Conservation (phyloP, 352 stramenopile genomes). For the Pythium oligandrum region DNA sequence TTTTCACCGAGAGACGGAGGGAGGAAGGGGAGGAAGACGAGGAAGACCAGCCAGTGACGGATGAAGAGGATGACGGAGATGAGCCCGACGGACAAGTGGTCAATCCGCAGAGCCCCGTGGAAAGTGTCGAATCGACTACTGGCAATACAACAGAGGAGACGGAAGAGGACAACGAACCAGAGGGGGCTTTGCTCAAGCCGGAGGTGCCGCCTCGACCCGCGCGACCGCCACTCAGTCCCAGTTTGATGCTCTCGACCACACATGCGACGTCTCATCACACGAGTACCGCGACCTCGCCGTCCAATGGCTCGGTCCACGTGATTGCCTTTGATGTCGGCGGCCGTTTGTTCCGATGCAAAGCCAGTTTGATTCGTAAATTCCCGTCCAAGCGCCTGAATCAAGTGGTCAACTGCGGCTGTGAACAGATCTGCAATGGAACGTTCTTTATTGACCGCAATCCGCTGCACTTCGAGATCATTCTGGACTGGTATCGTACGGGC, state of each 20-base stretch:
- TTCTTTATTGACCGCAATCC: constrained; percentile 77
- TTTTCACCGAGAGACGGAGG: constrained; percentile 14
- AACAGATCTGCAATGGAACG: constrained; percentile 32
- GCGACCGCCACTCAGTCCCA: too few relatives aligned
- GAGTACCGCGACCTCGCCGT: too few relatives aligned
- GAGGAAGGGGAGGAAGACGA: constrained; percentile 6
- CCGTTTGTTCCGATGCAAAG: constrained; percentile 62
- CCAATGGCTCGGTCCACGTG: constrained; percentile 8
- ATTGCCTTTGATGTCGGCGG: constrained; percentile 66
- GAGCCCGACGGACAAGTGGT: not conserved
- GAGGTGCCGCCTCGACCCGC: too few relatives aligned
- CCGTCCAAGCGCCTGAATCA: constrained; percentile 56
- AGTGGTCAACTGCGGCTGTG: constrained; percentile 54
- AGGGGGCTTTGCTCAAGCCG: too few relatives aligned
- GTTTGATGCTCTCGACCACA: too few relatives aligned
- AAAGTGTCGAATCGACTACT: too few relatives aligned
- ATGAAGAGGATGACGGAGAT: not conserved
- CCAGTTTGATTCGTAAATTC: constrained; percentile 51
- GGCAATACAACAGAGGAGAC: too few relatives aligned
- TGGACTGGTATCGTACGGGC: constrained; percentile 72
- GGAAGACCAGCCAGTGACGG: not conserved
- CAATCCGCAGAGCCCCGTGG: too few relatives aligned
- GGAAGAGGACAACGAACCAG: too few relatives aligned
- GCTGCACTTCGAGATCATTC: constrained; percentile 60
- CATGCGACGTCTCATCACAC: too few relatives aligned